These are phyloP conservation scores for Cryptococcus deneoformans DNA, from an alignment of 1,284 basidiomycete species.

Conservation along the genomic window DNA sequence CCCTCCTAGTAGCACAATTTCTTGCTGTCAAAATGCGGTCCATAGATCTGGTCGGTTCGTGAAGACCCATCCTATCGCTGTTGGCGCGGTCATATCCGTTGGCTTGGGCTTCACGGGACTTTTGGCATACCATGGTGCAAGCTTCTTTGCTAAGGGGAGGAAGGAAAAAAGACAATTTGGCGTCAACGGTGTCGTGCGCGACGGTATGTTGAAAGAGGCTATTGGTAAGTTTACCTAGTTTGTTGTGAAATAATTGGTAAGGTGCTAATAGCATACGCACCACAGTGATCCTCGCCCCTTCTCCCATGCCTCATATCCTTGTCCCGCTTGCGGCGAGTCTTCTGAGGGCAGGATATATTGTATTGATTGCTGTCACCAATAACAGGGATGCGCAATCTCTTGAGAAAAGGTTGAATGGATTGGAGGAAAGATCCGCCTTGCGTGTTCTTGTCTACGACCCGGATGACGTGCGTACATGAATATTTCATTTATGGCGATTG, in stretches of 20 bases:
- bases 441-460: constrained; percentile 48
- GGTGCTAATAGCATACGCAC: neutral
- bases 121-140: constrained; percentile 11
- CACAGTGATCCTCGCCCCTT: constrained; percentile 42
- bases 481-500: neutral
- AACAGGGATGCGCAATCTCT: constrained; percentile 45
- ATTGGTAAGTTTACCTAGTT: constrained; percentile 29
- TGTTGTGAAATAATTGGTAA: neutral
- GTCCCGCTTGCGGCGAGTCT: constrained; percentile 40
- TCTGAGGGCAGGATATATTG: constrained; percentile 46
- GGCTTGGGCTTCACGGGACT: constrained; percentile 30
- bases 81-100: constrained; percentile 30
- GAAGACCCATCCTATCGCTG: constrained; percentile 31
- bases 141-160: constrained; percentile 4
- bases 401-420: constrained; percentile 37
- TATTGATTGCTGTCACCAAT: constrained; percentile 45
- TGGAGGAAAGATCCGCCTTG: constrained; percentile 40
- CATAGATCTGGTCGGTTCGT: constrained; percentile 16
- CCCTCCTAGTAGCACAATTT: constrained; percentile 8
- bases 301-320: constrained; percentile 40
- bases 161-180: constrained; percentile 22
- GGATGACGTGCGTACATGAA: constrained; percentile 34
- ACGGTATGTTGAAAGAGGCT: constrained; percentile 48
- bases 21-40: constrained; percentile 11
- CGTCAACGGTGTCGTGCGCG: constrained; percentile 31